Evolutionary conservation across 2,329 filamentous ascomycete genomes (phyloP).

Genomic region (Didymella arachidicola): DNA sequence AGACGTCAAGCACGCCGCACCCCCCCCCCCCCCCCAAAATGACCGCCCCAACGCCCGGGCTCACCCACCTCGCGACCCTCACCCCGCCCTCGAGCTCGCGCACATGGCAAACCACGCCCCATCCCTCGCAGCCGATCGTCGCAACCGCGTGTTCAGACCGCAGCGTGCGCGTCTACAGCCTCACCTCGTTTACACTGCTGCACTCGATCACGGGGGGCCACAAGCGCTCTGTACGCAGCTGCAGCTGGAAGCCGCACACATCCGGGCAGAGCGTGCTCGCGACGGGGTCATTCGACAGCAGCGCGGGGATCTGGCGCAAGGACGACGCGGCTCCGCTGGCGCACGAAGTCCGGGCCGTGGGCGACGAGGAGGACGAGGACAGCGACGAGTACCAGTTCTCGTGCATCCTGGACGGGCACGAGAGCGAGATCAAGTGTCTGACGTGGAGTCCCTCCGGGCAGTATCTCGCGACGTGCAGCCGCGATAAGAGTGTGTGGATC

Average conservation of each 20-base stretch:
- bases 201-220: conserved; percentile 86
- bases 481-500: conserved; percentile 97
- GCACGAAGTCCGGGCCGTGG: conserved; percentile 47
- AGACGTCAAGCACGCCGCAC: neutral
- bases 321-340: conserved; percentile 68
- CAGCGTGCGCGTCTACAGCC: conserved; percentile 86
- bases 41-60: conserved; percentile 26
- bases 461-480: conserved; percentile 85
- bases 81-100: conserved; percentile 65
- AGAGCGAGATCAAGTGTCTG: conserved; percentile 87
- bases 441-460: conserved; percentile 76
- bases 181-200: conserved; percentile 79
- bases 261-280: conserved; percentile 75
- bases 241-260: conserved; percentile 82
- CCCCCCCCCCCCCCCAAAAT: conserved; percentile 22
- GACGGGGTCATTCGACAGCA: conserved; percentile 92
- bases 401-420: conserved; percentile 91
- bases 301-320: conserved; percentile 73
- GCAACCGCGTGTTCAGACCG: conserved; percentile 89
- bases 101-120: conserved; percentile 85
- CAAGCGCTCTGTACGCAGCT: conserved; percentile 84
- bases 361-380: conserved; percentile 62
- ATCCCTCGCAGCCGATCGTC: conserved; percentile 85
- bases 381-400: conserved; percentile 92
- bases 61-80: conserved; percentile 60